Evolutionary conservation across 106 monocot genomes (phyloP).

Genomic region (Gastrodia elata): DNA sequence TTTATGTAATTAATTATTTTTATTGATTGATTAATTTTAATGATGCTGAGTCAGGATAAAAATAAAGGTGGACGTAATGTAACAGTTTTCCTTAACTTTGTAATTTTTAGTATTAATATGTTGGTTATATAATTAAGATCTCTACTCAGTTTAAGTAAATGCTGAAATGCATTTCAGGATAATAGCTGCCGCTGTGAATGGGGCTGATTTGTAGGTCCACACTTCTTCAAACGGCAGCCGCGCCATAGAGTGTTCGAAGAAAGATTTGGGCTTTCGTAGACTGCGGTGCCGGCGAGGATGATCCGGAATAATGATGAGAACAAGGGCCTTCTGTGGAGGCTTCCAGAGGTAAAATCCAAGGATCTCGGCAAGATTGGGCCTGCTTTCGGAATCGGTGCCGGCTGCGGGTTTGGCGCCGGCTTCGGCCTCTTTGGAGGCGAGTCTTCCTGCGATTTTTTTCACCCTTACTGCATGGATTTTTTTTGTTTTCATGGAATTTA

Average conservation of each 20-base stretch:
- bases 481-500: neutral
- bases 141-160: no score
- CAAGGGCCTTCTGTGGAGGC: constrained; percentile 46
- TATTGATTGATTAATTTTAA: no score
- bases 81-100: no score
- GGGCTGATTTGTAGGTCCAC: no score
- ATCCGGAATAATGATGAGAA: constrained; percentile 8
- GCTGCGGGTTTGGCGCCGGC: constrained; percentile 59
- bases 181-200: no score
- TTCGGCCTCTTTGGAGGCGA: constrained; percentile 56
- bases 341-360: constrained; percentile 40
- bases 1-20: no score
- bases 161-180: no score
- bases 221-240: no score
- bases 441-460: neutral
- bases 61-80: no score
- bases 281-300: neutral
- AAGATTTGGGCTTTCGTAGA: neutral
- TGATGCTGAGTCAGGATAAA: no score
- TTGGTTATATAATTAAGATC: no score
- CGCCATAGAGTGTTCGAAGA: neutral
- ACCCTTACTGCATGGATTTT: neutral
- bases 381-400: constrained; percentile 54
- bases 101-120: no score
- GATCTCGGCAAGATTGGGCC: constrained; percentile 61